phyloP scores from a whole-genome alignment of 495 filamentous ascomycete genomes.

The Paragyromitra xinjiangensis region DNA sequence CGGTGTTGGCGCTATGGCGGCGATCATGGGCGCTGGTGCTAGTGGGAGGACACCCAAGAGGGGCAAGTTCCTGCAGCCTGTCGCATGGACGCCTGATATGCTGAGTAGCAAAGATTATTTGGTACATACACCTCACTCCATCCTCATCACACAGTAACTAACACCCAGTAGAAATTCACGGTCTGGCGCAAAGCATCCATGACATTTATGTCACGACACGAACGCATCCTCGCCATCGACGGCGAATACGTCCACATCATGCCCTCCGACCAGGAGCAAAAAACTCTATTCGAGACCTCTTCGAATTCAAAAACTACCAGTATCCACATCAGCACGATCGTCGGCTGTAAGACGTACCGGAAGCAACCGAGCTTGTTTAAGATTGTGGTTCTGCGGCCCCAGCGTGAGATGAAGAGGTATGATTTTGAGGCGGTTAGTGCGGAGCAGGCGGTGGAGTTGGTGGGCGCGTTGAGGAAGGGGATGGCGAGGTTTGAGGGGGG shows the following conservation, averaged over 20 bases:
- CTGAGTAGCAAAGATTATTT: constrained; percentile 65
- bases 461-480: constrained; percentile 82
- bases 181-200: constrained; percentile 94
- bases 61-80: constrained; percentile 74
- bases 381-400: constrained; percentile 54
- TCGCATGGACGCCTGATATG: constrained; percentile 75
- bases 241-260: constrained; percentile 96
- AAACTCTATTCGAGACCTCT: constrained; percentile 68
- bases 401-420: constrained; percentile 82
- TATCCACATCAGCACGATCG: constrained; percentile 89
- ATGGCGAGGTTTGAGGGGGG: constrained; percentile 58
- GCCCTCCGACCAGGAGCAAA: constrained; percentile 70
- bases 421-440: constrained; percentile 89
- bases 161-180: constrained; percentile 69
- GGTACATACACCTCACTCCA: background rate
- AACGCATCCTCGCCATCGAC: constrained; percentile 86
- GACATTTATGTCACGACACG: constrained; percentile 85
- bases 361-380: constrained; percentile 93
- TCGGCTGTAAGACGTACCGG: constrained; percentile 90
- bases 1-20: constrained; percentile 11
- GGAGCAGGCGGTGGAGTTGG: constrained; percentile 86
- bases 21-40: constrained; percentile 32
- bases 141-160: constrained; percentile 66
- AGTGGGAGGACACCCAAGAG: constrained; percentile 64
- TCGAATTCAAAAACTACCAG: constrained; percentile 77